Percentiles rank a stretch among this genome's conserved stretches.
phyloP scores from a whole-genome alignment of 73 alveolate species.

The Diophrys sp. region DNA sequence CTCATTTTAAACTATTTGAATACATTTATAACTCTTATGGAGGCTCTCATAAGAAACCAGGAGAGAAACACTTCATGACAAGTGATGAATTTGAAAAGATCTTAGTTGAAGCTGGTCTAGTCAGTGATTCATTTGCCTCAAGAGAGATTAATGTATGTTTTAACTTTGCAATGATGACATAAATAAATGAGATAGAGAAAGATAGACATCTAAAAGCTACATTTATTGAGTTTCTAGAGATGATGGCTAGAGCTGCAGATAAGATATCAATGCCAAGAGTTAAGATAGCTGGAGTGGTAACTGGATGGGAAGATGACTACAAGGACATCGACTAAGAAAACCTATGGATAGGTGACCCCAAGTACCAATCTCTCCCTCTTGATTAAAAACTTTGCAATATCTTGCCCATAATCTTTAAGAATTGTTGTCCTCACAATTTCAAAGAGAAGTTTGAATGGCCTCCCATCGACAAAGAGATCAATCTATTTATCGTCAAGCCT shows the following conservation, averaged over 20 bases:
- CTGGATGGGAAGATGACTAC: not conserved
- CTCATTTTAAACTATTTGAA: slow-evolving; percentile 68
- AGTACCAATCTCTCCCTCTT: slow-evolving; percentile 6
- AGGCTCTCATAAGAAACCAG: slow-evolving; percentile 66
- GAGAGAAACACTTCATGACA: slow-evolving; percentile 51
- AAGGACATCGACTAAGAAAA: slow-evolving; percentile 10
- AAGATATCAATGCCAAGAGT: slow-evolving; percentile 43
- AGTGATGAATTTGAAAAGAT: slow-evolving; percentile 72
- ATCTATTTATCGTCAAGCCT: slow-evolving; percentile 20
- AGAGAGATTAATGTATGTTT: slow-evolving; percentile 76
- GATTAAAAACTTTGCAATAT: slow-evolving; percentile 19
- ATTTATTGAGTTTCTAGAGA: slow-evolving; percentile 86
- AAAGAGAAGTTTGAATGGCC: slow-evolving; percentile 56
- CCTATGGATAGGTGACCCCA: slow-evolving; percentile 14
- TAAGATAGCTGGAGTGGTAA: slow-evolving; percentile 1
- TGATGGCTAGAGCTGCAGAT: slow-evolving; percentile 72
- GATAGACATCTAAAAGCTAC: slow-evolving; percentile 76
- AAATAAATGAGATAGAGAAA: slow-evolving; percentile 73
- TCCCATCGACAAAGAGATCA: slow-evolving; percentile 22
- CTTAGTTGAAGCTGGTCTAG: slow-evolving; percentile 48
- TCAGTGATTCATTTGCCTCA: slow-evolving; percentile 70
- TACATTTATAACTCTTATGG: slow-evolving; percentile 63
- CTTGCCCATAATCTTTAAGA: slow-evolving; percentile 8
- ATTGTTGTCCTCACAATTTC: slow-evolving; percentile 11
- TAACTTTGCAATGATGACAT: slow-evolving; percentile 72